A percentile compares a stretch with the other conserved stretches of the same genome.
phyloP scores from a whole-genome alignment of 2,329 filamentous ascomycete genomes.

The Trichophyton schoenleinii region DNA sequence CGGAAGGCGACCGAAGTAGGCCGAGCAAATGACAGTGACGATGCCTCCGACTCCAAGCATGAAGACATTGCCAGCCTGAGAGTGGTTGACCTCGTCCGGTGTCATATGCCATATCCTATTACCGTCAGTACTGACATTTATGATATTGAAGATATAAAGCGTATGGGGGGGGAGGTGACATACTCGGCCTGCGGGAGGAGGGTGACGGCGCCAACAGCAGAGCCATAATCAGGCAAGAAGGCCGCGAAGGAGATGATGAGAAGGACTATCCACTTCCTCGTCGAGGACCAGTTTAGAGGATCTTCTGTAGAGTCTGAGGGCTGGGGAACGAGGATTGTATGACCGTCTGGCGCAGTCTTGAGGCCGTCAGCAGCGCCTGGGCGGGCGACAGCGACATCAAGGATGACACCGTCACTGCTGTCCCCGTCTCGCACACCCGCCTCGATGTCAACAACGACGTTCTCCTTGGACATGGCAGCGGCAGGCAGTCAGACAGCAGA shows the following conservation, averaged over 20 bases:
- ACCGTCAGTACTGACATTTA: background rate
- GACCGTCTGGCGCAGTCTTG: slow-evolving; percentile 23
- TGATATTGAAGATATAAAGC: no score
- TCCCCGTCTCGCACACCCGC: background rate
- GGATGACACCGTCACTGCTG: slow-evolving; percentile 20
- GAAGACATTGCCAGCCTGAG: slow-evolving; percentile 33
- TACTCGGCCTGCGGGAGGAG: slow-evolving; percentile 27
- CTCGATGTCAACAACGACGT: background rate
- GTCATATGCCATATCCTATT: slow-evolving; percentile 26
- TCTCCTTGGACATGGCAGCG: background rate
- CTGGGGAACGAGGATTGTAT: slow-evolving; percentile 28
- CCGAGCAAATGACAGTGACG: slow-evolving; percentile 29
- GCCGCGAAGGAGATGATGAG: slow-evolving; percentile 28
- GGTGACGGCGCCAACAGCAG: slow-evolving; percentile 30
- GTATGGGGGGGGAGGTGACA: slow-evolving; percentile 8
- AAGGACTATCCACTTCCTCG: slow-evolving; percentile 26
- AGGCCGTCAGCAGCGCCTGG: slow-evolving; percentile 16
- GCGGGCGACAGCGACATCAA: slow-evolving; percentile 14
- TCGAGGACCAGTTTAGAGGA: slow-evolving; percentile 26
- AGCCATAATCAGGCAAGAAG: slow-evolving; percentile 34
- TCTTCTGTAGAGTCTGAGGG: slow-evolving; percentile 27
- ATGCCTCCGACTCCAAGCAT: slow-evolving; percentile 34
- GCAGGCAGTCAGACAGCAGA: background rate
- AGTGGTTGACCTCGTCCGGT: slow-evolving; percentile 29
- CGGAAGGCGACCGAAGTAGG: slow-evolving; percentile 35